Percentiles rank a stretch among this genome's conserved stretches.
These are phyloP conservation scores for Phialemonium atrogriseum DNA, from an alignment of 2,329 filamentous ascomycete genomes.

Conservation along the genomic window DNA sequence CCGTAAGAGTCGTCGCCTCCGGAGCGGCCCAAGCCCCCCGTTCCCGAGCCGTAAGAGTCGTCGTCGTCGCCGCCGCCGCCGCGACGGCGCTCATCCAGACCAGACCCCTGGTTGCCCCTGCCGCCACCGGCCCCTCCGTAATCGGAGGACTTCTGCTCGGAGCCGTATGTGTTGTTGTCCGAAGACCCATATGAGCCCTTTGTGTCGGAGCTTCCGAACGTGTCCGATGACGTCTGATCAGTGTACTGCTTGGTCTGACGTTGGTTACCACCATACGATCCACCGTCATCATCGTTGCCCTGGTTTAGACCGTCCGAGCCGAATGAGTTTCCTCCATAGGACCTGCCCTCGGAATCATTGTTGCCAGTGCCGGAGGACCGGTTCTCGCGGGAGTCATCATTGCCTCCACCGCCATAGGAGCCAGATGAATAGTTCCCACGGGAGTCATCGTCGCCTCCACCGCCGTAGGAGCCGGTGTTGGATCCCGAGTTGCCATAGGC, in stretches of 20 bases:
- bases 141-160: constrained; percentile 23
- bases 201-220: no score
- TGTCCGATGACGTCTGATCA: no score
- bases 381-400: constrained; percentile 10
- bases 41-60: constrained; percentile 14
- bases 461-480: constrained; percentile 4
- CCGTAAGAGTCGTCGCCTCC: constrained; percentile 12
- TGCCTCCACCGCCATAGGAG: constrained; percentile 1
- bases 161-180: constrained; percentile 7
- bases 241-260: no score
- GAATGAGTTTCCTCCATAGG: no score
- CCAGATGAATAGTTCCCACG: constrained; percentile 2
- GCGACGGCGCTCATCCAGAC: no score
- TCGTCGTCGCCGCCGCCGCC: background rate
- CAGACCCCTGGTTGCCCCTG: constrained; percentile 3
- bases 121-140: constrained; percentile 1
- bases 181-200: no score
- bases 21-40: no score
- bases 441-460: constrained; percentile 9
- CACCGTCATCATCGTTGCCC: no score
- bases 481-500: constrained; percentile 11
- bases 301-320: no score
- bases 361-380: constrained; percentile 7
- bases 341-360: no score
- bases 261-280: no score